Base-by-base conservation (phyloP, 768 basidiomycete species). In the Leccinum incarnatum region DNA sequence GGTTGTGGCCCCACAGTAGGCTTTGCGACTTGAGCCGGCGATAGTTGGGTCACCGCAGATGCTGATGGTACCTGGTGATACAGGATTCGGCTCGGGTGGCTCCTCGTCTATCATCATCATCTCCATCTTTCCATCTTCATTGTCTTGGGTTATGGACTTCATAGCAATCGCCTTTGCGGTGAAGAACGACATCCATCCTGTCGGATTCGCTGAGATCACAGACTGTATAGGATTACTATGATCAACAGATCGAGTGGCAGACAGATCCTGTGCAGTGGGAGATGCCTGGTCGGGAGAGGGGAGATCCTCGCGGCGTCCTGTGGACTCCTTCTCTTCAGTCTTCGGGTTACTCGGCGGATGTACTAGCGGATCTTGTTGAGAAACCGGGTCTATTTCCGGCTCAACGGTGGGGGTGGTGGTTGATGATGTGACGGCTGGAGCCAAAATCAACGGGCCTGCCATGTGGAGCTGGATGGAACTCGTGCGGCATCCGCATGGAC, bases 81-180 rank as follows among this genome's bases (percentile, higher is more conserved):
- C 10, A 45, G 59, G 36, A 56, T 56, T 62, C 21, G 51, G 29
- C 19, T 49, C 67, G 25, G 60, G 21, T 30, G 49, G 36, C 49
- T 83, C 83, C 6, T 81, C 81, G 57, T 89, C 88, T 30, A 93
- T 73, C 51, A 88, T 82, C 91, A 93, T 93, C 3, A 93, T 81
- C 71, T 93, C 92, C 77, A 86, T 82, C 19, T 83, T 85, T 65
- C 82, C 77, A 63, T 82, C 82, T 54, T 86, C 86, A 29, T 74
- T 71, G 63, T 68, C 71, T 36, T 67, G 52, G 5, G 82, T 76
- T 54, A 91, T 75, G 7, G 76, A 74, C 71, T 86, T 91, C 55
- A 81, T 74, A 12, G 79, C 60, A 47, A 85, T 67, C 14, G 79
- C 72, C 51, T 71, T 74, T n/a, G 77, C 76, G 55, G 81, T 74